phyloP scores from a whole-genome alignment of 2,329 filamentous ascomycete genomes.

The Diaporthe capsici region DNA sequence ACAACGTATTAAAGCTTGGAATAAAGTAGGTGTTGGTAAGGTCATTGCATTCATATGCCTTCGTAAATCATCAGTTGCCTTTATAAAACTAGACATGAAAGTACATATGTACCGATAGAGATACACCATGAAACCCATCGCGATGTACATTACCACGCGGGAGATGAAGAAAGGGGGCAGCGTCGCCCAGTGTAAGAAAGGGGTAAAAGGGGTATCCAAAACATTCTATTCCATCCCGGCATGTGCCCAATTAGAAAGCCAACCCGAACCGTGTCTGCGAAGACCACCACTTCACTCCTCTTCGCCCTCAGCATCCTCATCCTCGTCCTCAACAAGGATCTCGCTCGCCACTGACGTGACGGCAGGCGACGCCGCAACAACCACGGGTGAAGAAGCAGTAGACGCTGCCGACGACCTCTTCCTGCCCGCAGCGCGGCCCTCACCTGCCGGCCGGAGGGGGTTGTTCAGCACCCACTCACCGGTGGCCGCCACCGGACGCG shows the following conservation, averaged over 20 bases:
- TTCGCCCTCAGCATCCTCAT: constrained; percentile 43
- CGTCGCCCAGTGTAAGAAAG: neutral
- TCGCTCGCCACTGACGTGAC: constrained; percentile 34
- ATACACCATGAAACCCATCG: constrained; percentile 1
- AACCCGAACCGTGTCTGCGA: neutral
- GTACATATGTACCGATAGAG: constrained; percentile 25
- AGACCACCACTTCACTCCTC: constrained; percentile 33
- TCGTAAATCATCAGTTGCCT: constrained; percentile 16
- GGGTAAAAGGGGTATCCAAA: constrained; percentile 26
- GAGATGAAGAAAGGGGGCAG: neutral
- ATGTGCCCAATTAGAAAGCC: neutral
- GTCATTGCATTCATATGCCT: constrained; percentile 2
- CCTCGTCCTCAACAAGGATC: constrained; percentile 39
- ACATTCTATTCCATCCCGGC: constrained; percentile 14
- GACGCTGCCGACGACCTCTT: constrained; percentile 19
- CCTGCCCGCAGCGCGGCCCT: constrained; percentile 31
- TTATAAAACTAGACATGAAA: constrained; percentile 8
- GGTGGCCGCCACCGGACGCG: constrained; percentile 43
- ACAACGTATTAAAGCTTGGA: too few species aligned
- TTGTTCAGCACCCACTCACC: constrained; percentile 54
- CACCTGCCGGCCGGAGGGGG: constrained; percentile 44
- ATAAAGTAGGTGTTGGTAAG: neutral
- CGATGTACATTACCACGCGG: neutral
- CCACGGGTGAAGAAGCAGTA: constrained; percentile 6
- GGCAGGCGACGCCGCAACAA: constrained; percentile 5